These are phyloP conservation scores for Mycena pura DNA, from an alignment of 768 basidiomycete species.

Conservation along the genomic window DNA sequence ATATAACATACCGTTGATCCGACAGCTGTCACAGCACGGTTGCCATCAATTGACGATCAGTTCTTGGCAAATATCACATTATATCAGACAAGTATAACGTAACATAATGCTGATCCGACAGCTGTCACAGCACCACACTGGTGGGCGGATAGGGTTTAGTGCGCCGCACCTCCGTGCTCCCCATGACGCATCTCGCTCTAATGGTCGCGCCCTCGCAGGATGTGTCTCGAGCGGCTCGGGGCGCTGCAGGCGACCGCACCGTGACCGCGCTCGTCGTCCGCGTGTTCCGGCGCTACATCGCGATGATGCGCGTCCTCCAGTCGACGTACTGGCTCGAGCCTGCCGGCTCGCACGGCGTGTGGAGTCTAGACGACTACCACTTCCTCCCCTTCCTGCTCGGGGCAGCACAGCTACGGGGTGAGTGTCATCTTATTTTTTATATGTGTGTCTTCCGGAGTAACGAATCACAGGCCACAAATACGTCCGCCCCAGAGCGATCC, in stretches of 20 bases:
- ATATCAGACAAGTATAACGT: no score
- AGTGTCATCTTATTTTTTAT: conserved; percentile 3
- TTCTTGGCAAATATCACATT: no score
- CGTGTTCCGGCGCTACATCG: conserved; percentile 93
- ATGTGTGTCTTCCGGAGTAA: neutral
- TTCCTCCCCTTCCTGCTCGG: conserved; percentile 93
- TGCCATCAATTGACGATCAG: no score
- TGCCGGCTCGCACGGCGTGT: conserved; percentile 98
- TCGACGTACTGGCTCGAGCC: conserved; percentile 98
- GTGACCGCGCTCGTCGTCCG: conserved; percentile 77
- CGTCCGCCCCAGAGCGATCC: conserved; percentile 90
- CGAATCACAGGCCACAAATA: conserved; percentile 76
- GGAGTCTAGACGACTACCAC: conserved; percentile 97
- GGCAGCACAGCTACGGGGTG: conserved; percentile 76
- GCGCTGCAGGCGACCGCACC: conserved; percentile 67
- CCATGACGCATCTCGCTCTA: neutral
- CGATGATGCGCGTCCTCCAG: conserved; percentile 85
- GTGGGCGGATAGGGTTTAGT: no score
- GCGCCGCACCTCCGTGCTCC: no score
- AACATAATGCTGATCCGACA: no score
- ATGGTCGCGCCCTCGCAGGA: conserved; percentile 47
- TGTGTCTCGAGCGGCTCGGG: conserved; percentile 79
- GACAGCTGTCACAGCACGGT: no score
- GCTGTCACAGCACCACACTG: no score
- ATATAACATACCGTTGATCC: no score